phyloP scores from a whole-genome alignment of 306 rosid genomes.

The Acmispon strigosus region DNA sequence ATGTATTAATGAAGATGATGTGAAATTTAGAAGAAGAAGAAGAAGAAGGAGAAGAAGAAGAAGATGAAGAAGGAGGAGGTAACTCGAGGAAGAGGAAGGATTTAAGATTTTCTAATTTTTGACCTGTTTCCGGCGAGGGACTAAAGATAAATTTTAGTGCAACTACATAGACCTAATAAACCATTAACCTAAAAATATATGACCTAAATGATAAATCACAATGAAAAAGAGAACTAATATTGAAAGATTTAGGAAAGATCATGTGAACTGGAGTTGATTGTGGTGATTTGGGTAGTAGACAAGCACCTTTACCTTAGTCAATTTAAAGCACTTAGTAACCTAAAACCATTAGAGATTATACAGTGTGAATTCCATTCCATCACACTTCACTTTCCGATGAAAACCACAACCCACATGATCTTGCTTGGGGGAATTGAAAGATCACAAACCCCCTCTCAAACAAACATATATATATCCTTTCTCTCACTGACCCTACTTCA shows the following conservation, averaged over 20 bases:
- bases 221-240: neutral
- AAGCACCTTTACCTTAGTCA: slow-evolving; percentile 27
- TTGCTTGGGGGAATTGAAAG: slow-evolving; percentile 62
- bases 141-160: too few species aligned
- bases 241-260: neutral
- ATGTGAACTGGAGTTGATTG: slow-evolving; percentile 8
- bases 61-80: too few species aligned
- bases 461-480: neutral
- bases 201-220: neutral
- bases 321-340: slow-evolving; percentile 26
- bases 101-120: too few species aligned
- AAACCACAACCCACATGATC: slow-evolving; percentile 69
- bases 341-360: slow-evolving; percentile 16
- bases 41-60: too few species aligned
- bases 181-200: neutral
- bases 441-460: slow-evolving; percentile 24
- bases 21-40: too few species aligned
- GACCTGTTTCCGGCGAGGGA: too few species aligned
- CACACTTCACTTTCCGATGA: slow-evolving; percentile 53
- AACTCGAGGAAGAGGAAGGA: too few species aligned
- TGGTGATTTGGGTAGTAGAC: slow-evolving; percentile 27
- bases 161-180: too few species aligned
- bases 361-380: slow-evolving; percentile 28
- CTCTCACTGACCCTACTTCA: slow-evolving; percentile 30
- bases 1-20: too few species aligned